Evolutionary conservation across 139 green algal species (phyloP).

Genomic region (Chlorella sp.): DNA sequence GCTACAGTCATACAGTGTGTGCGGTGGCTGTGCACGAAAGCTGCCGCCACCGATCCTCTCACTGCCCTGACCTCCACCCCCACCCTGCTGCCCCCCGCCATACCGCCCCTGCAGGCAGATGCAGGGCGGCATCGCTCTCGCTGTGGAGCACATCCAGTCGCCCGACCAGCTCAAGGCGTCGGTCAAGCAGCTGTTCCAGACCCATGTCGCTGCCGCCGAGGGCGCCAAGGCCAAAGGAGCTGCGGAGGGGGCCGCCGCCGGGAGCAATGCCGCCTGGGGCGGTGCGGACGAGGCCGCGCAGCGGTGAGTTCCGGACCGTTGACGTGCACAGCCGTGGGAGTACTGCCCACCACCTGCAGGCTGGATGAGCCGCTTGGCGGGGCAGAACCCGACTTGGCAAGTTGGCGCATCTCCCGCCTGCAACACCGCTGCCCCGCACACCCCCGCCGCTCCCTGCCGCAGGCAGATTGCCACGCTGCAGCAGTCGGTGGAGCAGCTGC

Average conservation of each 20-base stretch:
- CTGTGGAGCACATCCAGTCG: constrained; percentile 70
- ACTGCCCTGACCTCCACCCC: neutral
- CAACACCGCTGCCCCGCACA: neutral
- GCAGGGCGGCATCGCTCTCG: constrained; percentile 26
- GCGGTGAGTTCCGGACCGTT: neutral
- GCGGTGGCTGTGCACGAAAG: no score
- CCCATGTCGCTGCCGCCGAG: constrained; percentile 60
- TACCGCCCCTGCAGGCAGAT: constrained; percentile 36
- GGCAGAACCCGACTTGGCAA: no score
- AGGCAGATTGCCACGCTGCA: constrained; percentile 83
- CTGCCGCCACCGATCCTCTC: neutral
- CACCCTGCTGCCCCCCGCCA: neutral
- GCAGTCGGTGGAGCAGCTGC: constrained; percentile 76
- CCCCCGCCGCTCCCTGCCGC: neutral
- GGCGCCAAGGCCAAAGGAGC: neutral
- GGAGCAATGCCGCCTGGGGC: constrained; percentile 56
- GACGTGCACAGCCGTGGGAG: neutral
- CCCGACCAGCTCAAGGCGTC: constrained; percentile 86
- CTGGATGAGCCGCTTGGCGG: neutral
- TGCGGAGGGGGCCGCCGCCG: constrained; percentile 33
- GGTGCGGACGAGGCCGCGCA: neutral
- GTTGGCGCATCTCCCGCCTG: no score
- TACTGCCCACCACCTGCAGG: neutral
- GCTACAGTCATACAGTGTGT: no score
- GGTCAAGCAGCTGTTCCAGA: constrained; percentile 82